Percentiles rank a stretch among this genome's conserved stretches.
Conservation (phyloP, 306 rosid species). For the Cotoneaster glaucophyllus region DNA sequence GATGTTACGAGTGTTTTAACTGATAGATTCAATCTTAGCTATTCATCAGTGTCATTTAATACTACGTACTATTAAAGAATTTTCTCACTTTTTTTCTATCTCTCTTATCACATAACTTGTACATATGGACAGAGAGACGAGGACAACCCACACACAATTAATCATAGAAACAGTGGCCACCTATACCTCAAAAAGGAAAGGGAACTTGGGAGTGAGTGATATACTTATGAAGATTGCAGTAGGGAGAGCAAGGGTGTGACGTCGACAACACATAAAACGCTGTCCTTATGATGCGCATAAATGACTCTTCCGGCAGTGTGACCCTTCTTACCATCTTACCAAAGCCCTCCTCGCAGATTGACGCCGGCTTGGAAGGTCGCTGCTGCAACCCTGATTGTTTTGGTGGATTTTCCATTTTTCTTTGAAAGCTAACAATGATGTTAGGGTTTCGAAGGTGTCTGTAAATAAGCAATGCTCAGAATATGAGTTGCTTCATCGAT, state of each 20-base stretch:
- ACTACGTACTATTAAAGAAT: too few relatives aligned
- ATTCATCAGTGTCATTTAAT: too few relatives aligned
- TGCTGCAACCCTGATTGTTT: constrained; percentile 3
- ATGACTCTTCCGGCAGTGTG: too few relatives aligned
- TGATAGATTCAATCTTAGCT: too few relatives aligned
- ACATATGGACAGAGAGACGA: too few relatives aligned
- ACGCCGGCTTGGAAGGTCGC: constrained; percentile 38
- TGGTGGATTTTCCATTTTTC: neutral
- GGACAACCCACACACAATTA: too few relatives aligned
- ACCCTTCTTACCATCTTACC: constrained; percentile 22
- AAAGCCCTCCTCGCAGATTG: constrained; percentile 41
- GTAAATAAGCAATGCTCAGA: neutral
- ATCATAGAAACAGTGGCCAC: constrained; percentile 22
- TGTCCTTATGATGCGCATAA: neutral
- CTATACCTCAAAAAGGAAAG: constrained; percentile 20
- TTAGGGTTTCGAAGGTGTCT: neutral
- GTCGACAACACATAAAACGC: constrained; percentile 23
- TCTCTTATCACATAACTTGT: too few relatives aligned
- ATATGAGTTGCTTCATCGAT: neutral
- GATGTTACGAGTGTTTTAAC: neutral
- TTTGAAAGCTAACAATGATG: too few relatives aligned
- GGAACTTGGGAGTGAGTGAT: constrained; percentile 19
- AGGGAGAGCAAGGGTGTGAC: constrained; percentile 25
- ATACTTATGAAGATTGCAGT: constrained; percentile 14
- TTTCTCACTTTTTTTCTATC: too few relatives aligned